Evolutionary conservation across 1,139 yeast genomes (phyloP).

Genomic region (Candida neerlandica): DNA sequence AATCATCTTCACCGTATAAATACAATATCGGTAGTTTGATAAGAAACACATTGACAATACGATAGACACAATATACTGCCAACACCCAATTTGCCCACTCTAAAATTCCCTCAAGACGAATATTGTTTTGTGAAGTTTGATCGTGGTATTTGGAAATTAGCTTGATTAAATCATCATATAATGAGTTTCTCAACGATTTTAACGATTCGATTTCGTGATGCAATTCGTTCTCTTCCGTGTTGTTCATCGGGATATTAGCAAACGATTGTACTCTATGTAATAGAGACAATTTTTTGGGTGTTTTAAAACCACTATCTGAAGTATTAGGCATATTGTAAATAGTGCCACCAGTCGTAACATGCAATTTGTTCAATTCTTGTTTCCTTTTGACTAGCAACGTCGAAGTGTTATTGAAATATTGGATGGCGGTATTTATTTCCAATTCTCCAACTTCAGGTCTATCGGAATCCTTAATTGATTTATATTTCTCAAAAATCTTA

Average conservation of each 20-base stretch:
- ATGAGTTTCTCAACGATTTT: slow-evolving; percentile 24
- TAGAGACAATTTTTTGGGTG: slow-evolving; percentile 18
- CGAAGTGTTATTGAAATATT: slow-evolving; percentile 43
- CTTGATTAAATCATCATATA: slow-evolving; percentile 34
- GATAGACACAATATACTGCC: slow-evolving; percentile 65
- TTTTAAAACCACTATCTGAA: slow-evolving; percentile 16
- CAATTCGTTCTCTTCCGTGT: slow-evolving; percentile 36
- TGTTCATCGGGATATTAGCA: slow-evolving; percentile 32
- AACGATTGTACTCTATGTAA: slow-evolving; percentile 47
- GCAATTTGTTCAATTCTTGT: slow-evolving; percentile 30
- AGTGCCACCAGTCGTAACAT: slow-evolving; percentile 28
- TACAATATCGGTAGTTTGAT: slow-evolving; percentile 39
- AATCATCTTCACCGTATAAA: slow-evolving; percentile 8
- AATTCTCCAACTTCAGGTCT: slow-evolving; percentile 18
- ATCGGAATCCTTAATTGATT: background rate
- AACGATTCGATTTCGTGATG: slow-evolving; percentile 40
- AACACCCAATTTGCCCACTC: slow-evolving; percentile 32
- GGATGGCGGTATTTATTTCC: slow-evolving; percentile 34
- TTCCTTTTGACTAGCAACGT: slow-evolving; percentile 36
- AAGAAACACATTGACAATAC: slow-evolving; percentile 52
- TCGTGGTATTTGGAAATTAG: slow-evolving; percentile 20
- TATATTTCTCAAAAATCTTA: slow-evolving; percentile 17
- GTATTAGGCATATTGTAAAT: slow-evolving; percentile 26
- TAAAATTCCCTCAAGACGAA: slow-evolving; percentile 14
- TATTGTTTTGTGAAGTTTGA: slow-evolving; percentile 10